Conservation (phyloP, 805 yeast species). For the Kluyveromyces nonfermentans region DNA sequence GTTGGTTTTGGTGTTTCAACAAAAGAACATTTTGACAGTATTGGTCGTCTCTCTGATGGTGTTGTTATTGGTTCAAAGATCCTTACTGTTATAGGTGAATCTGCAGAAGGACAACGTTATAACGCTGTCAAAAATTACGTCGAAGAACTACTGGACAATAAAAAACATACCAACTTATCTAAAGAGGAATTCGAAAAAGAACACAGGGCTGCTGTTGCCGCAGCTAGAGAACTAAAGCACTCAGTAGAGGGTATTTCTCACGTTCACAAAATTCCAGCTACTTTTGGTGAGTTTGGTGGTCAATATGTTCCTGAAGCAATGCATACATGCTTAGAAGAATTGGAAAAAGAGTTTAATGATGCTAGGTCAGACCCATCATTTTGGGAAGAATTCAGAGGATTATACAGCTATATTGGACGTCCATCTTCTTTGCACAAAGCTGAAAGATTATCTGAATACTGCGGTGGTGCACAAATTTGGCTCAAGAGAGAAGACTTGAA, state of each 20-base stretch:
- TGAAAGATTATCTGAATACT: slow-evolving; percentile 76
- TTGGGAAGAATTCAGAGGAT: slow-evolving; percentile 84
- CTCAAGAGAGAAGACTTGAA: slow-evolving; percentile 93
- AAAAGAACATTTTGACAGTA: slow-evolving; percentile 76
- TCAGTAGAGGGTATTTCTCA: slow-evolving; percentile 38
- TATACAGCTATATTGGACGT: slow-evolving; percentile 91
- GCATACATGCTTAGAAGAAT: slow-evolving; percentile 81
- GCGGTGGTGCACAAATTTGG: slow-evolving; percentile 97
- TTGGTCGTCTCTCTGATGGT: slow-evolving; percentile 82
- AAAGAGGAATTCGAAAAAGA: slow-evolving; percentile 31
- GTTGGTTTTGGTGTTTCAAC: slow-evolving; percentile 97
- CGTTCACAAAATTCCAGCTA: slow-evolving; percentile 57
- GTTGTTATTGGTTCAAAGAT: slow-evolving; percentile 92
- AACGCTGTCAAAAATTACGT: slow-evolving; percentile 59
- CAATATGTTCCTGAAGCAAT: slow-evolving; percentile 97
- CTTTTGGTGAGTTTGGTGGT: slow-evolving; percentile 95
- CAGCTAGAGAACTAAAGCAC: slow-evolving; percentile 14
- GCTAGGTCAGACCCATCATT: slow-evolving; percentile 85
- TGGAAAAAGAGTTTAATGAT: slow-evolving; percentile 77
- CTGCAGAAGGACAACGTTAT: slow-evolving; percentile 51
- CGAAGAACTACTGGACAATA: slow-evolving; percentile 56
- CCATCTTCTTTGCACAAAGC: slow-evolving; percentile 91
- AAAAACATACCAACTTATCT: slow-evolving; percentile 28
- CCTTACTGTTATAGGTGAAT: slow-evolving; percentile 57
- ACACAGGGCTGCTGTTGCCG: slow-evolving; percentile 21